Evolutionary conservation across 2,329 filamentous ascomycete species (phyloP).

Genomic region (Ophiostoma quercus): DNA sequence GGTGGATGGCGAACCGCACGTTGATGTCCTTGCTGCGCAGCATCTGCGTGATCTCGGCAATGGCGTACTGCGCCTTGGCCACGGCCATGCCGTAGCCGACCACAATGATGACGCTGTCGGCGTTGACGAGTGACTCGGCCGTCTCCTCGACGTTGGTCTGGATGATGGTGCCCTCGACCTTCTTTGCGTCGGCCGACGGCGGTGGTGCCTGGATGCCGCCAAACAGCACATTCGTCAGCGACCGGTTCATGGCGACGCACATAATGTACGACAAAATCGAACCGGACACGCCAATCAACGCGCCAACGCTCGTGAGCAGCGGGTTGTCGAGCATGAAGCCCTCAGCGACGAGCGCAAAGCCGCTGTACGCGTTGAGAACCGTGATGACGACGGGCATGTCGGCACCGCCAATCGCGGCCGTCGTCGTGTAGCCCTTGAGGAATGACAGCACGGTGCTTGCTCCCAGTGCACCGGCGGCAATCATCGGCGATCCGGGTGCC

Average conservation of each 20-base stretch:
- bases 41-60: conserved; percentile 71
- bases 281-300: conserved; percentile 80
- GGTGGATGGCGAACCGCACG: conserved; percentile 85
- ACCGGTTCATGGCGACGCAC: conserved; percentile 89
- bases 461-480: conserved; percentile 71
- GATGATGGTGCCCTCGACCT: conserved; percentile 74
- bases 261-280: conserved; percentile 83
- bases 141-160: conserved; percentile 76
- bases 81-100: conserved; percentile 95
- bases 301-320: conserved; percentile 76
- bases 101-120: conserved; percentile 81
- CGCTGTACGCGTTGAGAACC: conserved; percentile 84
- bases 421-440: conserved; percentile 81
- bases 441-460: conserved; percentile 76
- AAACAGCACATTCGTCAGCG: conserved; percentile 82
- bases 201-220: conserved; percentile 55
- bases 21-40: conserved; percentile 71
- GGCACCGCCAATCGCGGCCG: conserved; percentile 82
- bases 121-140: conserved; percentile 66
- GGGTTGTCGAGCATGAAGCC: conserved; percentile 89
- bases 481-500: conserved; percentile 70
- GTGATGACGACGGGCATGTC: conserved; percentile 93
- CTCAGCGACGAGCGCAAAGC: conserved; percentile 83
- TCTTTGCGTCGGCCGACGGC: conserved; percentile 64
- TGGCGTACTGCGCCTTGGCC: conserved; percentile 86